phyloP scores from a whole-genome alignment of 306 rosid genomes.

The Quercus mongolica region DNA sequence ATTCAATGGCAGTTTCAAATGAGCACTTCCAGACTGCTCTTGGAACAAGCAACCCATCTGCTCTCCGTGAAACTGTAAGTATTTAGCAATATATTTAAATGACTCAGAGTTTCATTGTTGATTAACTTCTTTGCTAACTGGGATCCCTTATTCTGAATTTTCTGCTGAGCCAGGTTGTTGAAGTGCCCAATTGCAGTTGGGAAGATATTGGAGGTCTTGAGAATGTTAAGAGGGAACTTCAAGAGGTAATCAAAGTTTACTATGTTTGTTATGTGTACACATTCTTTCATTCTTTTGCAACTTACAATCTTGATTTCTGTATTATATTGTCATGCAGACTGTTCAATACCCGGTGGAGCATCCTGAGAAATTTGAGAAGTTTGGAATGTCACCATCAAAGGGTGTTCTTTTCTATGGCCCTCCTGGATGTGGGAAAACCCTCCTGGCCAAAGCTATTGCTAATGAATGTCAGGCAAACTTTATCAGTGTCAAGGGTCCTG shows the following conservation, averaged over 20 bases:
- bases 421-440: constrained; percentile 99
- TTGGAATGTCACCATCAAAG: constrained; percentile 98
- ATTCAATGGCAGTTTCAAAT: constrained; percentile 97
- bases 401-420: constrained; percentile 99
- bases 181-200: constrained; percentile 94
- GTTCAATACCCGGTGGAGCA: constrained; percentile 99
- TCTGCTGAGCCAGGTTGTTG: constrained; percentile 69
- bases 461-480: constrained; percentile 99
- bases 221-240: constrained; percentile 96
- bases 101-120: background rate
- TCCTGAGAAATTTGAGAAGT: constrained; percentile 95
- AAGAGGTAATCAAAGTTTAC: constrained; percentile 60
- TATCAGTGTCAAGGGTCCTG: constrained; percentile 97
- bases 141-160: constrained; percentile 19
- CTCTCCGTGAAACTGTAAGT: constrained; percentile 95
- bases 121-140: background rate
- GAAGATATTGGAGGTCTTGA: constrained; percentile 98
- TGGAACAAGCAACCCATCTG: constrained; percentile 96
- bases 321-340: constrained; percentile 53
- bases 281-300: background rate
- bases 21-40: constrained; percentile 96
- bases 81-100: background rate
- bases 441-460: constrained; percentile 95
- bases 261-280: background rate
- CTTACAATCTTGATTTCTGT: background rate